Conservation (phyloP, 805 yeast genomes). For the Saturnispora mendoncae region DNA sequence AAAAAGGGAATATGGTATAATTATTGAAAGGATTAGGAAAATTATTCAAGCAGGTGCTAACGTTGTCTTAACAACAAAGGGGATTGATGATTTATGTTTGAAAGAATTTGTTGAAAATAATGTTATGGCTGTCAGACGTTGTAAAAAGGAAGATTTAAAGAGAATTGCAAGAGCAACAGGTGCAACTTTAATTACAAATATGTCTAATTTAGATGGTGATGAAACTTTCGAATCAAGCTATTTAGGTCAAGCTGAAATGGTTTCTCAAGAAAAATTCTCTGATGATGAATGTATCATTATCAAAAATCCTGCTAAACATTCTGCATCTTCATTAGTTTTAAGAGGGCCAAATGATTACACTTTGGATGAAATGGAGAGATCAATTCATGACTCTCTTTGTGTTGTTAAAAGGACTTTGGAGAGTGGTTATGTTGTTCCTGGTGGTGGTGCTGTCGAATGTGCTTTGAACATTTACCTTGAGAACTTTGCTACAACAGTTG, state of each 20-base stretch:
- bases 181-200: conserved; percentile 76
- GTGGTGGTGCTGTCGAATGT: conserved; percentile 99
- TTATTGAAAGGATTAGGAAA: conserved; percentile 73
- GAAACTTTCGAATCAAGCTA: conserved; percentile 80
- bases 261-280: conserved; percentile 79
- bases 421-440: conserved; percentile 91
- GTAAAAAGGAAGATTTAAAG: conserved; percentile 92
- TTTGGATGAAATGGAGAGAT: conserved; percentile 97
- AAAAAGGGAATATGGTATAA: conserved; percentile 78
- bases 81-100: conserved; percentile 86
- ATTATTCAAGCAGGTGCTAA: conserved; percentile 85
- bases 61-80: conserved; percentile 87
- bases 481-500: conserved; percentile 95
- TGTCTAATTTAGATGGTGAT: conserved; percentile 94
- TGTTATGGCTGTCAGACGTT: conserved; percentile 93
- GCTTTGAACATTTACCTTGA: conserved; percentile 92
- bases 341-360: conserved; percentile 96
- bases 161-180: conserved; percentile 98
- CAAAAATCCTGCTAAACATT: conserved; percentile 84
- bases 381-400: conserved; percentile 85
- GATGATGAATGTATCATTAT: conserved; percentile 95
- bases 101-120: conserved; percentile 87
- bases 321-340: conserved; percentile 82
- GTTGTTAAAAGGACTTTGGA: conserved; percentile 95
- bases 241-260: conserved; percentile 86